These are phyloP conservation scores for Ephemerocybe angulata DNA, from an alignment of 768 basidiomycete species.

Conservation along the genomic window DNA sequence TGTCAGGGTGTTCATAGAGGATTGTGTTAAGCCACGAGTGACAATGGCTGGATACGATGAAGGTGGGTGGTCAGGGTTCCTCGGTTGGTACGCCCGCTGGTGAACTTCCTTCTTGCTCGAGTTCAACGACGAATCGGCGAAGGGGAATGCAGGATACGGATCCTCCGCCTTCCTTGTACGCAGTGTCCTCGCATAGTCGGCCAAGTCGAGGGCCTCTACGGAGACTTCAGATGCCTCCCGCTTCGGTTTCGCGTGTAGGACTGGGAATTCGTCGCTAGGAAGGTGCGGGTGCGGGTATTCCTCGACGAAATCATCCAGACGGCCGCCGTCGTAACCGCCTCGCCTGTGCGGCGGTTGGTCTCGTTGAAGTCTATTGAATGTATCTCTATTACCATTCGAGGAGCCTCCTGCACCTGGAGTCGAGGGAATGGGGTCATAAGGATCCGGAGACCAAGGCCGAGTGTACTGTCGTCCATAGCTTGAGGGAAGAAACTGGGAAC, in stretches of 20 bases:
- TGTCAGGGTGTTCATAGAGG: slow-evolving; percentile 25
- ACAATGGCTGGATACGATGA: slow-evolving; percentile 34
- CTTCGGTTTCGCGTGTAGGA: slow-evolving; percentile 14
- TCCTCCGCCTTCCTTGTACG: slow-evolving; percentile 32
- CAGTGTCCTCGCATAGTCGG: slow-evolving; percentile 61
- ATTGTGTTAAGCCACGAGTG: slow-evolving; percentile 41
- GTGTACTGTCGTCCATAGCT: background rate
- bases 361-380: slow-evolving; percentile 14
- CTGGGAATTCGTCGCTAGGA: slow-evolving; percentile 16
- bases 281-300: slow-evolving; percentile 16
- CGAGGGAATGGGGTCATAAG: slow-evolving; percentile 42
- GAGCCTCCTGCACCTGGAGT: background rate
- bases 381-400: background rate
- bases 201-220: slow-evolving; percentile 69
- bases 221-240: slow-evolving; percentile 61
- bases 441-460: slow-evolving; percentile 65
- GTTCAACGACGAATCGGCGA: slow-evolving; percentile 1
- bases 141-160: slow-evolving; percentile 29
- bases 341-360: slow-evolving; percentile 10
- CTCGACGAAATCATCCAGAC: slow-evolving; percentile 14
- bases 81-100: slow-evolving; percentile 20
- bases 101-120: slow-evolving; percentile 1
- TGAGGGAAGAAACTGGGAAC: slow-evolving; percentile 44
- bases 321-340: slow-evolving; percentile 9
- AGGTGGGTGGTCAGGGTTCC: slow-evolving; percentile 23